Evolutionary conservation across 2,329 filamentous ascomycete species (phyloP).

Genomic region (Epichloe uncinata): DNA sequence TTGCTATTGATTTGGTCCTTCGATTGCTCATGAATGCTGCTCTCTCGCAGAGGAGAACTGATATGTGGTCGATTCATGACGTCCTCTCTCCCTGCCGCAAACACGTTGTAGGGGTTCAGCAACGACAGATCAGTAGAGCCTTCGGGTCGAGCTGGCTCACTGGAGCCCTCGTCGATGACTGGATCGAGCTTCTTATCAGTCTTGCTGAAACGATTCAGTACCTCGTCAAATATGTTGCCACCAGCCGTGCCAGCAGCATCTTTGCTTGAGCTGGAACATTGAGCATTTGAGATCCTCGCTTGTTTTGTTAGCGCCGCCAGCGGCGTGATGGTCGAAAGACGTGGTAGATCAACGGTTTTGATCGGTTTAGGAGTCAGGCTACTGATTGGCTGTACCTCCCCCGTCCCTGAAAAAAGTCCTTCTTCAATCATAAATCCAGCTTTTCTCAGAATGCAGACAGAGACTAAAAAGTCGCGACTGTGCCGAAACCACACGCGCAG

Average conservation of each 20-base stretch:
- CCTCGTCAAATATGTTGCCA: conserved; percentile 4
- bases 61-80: conserved; percentile 12
- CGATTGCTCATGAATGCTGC: conserved; percentile 5
- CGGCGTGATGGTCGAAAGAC: conserved; percentile 16
- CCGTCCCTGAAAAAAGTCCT: conserved; percentile 1
- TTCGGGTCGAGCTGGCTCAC: neutral
- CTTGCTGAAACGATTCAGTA: conserved; percentile 2
- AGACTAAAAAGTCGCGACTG: conserved; percentile 19
- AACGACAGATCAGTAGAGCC: conserved; percentile 1
- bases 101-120: conserved; percentile 15
- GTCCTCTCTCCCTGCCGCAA: conserved; percentile 5
- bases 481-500: conserved; percentile 17
- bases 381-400: neutral
- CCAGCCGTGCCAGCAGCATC: neutral
- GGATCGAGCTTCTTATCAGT: neutral
- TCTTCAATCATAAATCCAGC: conserved; percentile 16
- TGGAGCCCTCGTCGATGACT: neutral
- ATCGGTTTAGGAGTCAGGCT: neutral
- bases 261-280: neutral
- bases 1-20: neutral
- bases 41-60: conserved; percentile 16
- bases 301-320: conserved; percentile 1
- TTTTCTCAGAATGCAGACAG: conserved; percentile 19
- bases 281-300: conserved; percentile 5
- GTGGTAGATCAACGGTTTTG: conserved; percentile 1